Evolutionary conservation across 495 filamentous ascomycete genomes (phyloP), one percentile per base, ranked within the genome.

Genomic region (Aspergillus mulundensis): DNA sequence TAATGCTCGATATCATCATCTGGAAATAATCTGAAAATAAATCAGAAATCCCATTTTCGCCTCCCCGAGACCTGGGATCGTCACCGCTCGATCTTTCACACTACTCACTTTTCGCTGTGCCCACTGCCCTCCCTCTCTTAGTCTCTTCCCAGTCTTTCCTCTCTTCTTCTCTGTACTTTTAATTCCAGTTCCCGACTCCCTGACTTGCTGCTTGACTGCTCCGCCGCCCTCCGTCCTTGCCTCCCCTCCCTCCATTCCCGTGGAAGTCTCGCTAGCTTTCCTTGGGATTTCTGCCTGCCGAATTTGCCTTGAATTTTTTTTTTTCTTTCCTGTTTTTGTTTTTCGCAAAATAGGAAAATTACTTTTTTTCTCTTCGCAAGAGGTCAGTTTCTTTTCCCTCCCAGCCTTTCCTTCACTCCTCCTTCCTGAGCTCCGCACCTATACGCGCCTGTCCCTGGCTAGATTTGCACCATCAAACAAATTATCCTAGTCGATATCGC

Each of bases 11-110:
- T 52, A 49, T 56, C 53, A 48, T 39, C 43, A 56, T 48, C 32
- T 36, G 32, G 6, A 30, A 47, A 46, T 46, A 47, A 47, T 55
- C 25, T 28, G 25, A 38, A 55, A 38, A 46, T 20, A 15, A 47
- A 55, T 28, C 23, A 47, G 12, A 34, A 46, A 46, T 23, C 8
- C n/a, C 15, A 4, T 43, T 64, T 66, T 71, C 67, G 66, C 69
- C 70, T 64, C 64, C 62, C 65, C 55, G 50, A 70, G 65, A n/a
- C n/a, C 64, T 64, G 68, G 53, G 67, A 71, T 73, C 67, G 68
- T 68, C 63, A 63, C 63, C 58, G 60, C 58, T 57, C 30, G 44
- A 55, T 56, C 61, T 54, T 65, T 58, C 57, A 55, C 45, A 57
- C 51, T 56, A 57, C 51, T 56, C 59, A 21, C 23, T 38, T 50